Evolutionary conservation across 208 protist species (phyloP).

Genomic region (Trypanosoma platydactyli): DNA sequence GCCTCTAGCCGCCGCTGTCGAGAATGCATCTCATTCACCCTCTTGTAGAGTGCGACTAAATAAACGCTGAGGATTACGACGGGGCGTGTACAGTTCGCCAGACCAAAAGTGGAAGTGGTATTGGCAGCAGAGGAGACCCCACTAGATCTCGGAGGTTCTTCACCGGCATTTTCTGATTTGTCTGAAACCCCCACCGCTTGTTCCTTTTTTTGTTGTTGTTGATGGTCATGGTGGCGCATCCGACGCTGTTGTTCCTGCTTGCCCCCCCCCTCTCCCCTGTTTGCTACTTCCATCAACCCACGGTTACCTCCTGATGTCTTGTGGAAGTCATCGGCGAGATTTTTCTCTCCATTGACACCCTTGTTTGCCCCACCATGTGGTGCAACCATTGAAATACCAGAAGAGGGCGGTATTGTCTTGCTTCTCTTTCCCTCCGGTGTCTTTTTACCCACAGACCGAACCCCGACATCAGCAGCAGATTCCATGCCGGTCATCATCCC

Average conservation of each 20-base stretch:
- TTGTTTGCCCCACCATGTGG: too few relatives aligned
- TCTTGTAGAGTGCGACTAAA: constrained; percentile 66
- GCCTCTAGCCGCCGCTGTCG: constrained; percentile 53
- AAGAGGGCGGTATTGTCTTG: background rate
- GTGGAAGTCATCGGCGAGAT: too few relatives aligned
- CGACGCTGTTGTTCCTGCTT: too few relatives aligned
- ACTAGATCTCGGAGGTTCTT: background rate
- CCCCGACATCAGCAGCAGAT: background rate
- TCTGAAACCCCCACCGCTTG: background rate
- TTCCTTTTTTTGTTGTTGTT: background rate
- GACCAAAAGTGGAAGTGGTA: constrained; percentile 5
- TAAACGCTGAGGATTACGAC: constrained; percentile 51
- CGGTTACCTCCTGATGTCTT: too few relatives aligned
- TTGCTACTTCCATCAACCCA: too few relatives aligned
- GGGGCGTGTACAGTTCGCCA: constrained; percentile 29
- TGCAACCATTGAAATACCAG: background rate
- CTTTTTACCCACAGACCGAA: background rate
- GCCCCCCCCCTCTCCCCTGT: too few relatives aligned
- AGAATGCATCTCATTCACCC: constrained; percentile 75
- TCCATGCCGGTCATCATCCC: background rate
- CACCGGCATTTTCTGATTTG: background rate
- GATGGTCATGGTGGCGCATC: too few relatives aligned
- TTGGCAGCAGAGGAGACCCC: background rate
- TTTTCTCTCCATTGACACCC: too few relatives aligned
- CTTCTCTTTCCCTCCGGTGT: background rate